These are phyloP conservation scores for Fremontodendron californicum DNA, from an alignment of 345 rosid species.

Conservation along the genomic window DNA sequence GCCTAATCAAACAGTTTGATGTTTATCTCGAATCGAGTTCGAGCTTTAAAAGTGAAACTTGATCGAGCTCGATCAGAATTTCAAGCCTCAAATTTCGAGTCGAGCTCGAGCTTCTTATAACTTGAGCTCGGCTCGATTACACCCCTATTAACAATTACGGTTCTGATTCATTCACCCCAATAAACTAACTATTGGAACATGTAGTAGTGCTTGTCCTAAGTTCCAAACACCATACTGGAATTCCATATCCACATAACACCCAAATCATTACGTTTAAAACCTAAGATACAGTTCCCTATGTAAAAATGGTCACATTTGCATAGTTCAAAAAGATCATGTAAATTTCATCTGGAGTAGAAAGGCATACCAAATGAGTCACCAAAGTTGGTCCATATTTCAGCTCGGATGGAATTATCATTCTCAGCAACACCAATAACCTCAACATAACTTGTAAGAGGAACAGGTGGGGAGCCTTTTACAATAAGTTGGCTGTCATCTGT, in stretches of 20 bases:
- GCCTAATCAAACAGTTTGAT: too few relatives aligned
- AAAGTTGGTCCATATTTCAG: constrained; percentile 72
- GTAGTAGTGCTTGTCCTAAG: not conserved
- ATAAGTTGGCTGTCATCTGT: constrained; percentile 65
- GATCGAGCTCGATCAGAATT: too few relatives aligned
- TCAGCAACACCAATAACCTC: constrained; percentile 90
- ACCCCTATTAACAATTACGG: too few relatives aligned
- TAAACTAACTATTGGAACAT: not conserved
- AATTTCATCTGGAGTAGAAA: not conserved
- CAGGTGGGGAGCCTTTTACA: constrained; percentile 52
- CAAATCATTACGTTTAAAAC: not conserved
- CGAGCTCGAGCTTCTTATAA: too few relatives aligned
- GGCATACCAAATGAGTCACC: constrained; percentile 65
- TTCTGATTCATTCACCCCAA: not conserved
- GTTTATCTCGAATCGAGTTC: too few relatives aligned
- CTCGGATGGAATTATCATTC: constrained; percentile 48
- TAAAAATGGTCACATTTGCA: not conserved
- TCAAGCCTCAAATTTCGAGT: too few relatives aligned
- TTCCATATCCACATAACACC: not conserved
- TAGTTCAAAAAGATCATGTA: not conserved
- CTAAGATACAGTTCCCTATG: not conserved
- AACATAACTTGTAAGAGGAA: constrained; percentile 49
- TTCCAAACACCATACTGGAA: not conserved
- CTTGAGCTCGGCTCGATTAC: too few relatives aligned
- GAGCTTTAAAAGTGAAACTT: too few relatives aligned